These are phyloP conservation scores for Mortierella sp. DNA, from an alignment of 371 early-diverging fungal genomes.

Conservation along the genomic window DNA sequence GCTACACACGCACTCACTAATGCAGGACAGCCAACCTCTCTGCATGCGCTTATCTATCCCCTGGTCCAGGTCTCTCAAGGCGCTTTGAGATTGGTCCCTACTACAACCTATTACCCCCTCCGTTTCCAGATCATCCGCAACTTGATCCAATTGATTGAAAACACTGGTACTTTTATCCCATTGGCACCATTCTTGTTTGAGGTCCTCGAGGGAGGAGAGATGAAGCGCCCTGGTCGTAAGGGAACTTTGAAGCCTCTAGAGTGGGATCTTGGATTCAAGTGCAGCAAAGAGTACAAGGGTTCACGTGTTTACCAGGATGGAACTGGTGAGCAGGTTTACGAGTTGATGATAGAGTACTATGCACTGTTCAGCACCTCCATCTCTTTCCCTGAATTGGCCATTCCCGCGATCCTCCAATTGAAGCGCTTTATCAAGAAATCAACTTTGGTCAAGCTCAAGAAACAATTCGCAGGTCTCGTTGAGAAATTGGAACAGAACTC, in stretches of 20 bases:
- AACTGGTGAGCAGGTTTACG: conserved; percentile 80
- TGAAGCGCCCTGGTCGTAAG: conserved; percentile 71
- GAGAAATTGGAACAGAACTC: conserved; percentile 89
- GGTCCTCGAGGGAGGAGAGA: conserved; percentile 68
- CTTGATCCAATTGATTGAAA: conserved; percentile 75
- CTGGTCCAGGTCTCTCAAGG: conserved; percentile 91
- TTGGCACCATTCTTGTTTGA: conserved; percentile 86
- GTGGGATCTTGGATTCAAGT: conserved; percentile 79
- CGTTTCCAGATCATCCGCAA: conserved; percentile 87
- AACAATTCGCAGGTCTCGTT: conserved; percentile 79
- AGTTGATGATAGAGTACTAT: conserved; percentile 78
- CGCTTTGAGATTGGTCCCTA: conserved; percentile 85
- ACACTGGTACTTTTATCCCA: conserved; percentile 88
- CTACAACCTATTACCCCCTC: conserved; percentile 90
- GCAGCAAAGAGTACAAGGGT: conserved; percentile 83
- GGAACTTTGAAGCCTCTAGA: conserved; percentile 86
- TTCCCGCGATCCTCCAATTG: conserved; percentile 80
- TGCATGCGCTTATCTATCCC: conserved; percentile 90
- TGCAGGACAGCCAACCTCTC: conserved; percentile 67
- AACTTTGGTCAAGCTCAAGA: conserved; percentile 75
- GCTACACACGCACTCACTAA: conserved; percentile 60
- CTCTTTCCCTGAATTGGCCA: conserved; percentile 90
- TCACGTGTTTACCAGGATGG: conserved; percentile 87
- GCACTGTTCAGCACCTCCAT: conserved; percentile 78
- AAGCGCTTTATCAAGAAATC: conserved; percentile 73